Percentiles rank a stretch among this genome's conserved stretches.
These are phyloP conservation scores for Chlamydomonas sp. DNA, from an alignment of 139 green algal genomes.

Conservation along the genomic window DNA sequence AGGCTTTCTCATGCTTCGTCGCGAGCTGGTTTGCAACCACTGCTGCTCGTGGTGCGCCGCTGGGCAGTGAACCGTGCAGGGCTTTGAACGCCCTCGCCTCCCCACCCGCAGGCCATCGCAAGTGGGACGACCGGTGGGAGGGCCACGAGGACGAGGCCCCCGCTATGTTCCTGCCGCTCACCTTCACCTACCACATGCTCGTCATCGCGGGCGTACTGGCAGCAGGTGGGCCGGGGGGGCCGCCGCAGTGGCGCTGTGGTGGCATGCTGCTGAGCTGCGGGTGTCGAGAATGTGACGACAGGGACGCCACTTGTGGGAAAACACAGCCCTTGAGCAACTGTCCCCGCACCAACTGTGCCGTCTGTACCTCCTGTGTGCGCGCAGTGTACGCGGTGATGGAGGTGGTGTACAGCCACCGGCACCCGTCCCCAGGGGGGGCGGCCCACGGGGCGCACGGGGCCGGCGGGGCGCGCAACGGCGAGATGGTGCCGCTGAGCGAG, in stretches of 20 bases:
- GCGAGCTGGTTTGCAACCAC: neutral
- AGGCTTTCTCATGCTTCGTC: neutral
- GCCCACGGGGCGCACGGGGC: neutral
- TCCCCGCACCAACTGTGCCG: neutral
- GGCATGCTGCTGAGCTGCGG: neutral
- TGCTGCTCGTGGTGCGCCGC: neutral
- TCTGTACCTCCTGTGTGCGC: neutral
- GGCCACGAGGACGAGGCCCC: constrained; percentile 12
- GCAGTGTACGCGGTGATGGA: constrained; percentile 16
- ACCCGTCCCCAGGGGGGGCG: neutral
- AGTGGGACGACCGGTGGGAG: constrained; percentile 6
- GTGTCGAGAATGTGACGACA: neutral
- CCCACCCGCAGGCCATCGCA: neutral
- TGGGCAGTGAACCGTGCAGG: neutral
- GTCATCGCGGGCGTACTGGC: neutral
- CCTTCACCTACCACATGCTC: constrained; percentile 19
- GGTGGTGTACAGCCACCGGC: neutral
- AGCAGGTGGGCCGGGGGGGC: neutral
- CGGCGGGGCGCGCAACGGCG: neutral
- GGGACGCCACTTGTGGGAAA: neutral
- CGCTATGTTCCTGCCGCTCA: constrained; percentile 28
- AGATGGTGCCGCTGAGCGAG: neutral
- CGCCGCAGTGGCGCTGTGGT: neutral
- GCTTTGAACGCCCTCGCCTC: neutral
- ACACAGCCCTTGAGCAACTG: neutral